A percentile compares a stretch with the other conserved stretches of the same genome.
Conservation (phyloP, 192 early-diverging fungal species). For the Coemansia sp. region DNA sequence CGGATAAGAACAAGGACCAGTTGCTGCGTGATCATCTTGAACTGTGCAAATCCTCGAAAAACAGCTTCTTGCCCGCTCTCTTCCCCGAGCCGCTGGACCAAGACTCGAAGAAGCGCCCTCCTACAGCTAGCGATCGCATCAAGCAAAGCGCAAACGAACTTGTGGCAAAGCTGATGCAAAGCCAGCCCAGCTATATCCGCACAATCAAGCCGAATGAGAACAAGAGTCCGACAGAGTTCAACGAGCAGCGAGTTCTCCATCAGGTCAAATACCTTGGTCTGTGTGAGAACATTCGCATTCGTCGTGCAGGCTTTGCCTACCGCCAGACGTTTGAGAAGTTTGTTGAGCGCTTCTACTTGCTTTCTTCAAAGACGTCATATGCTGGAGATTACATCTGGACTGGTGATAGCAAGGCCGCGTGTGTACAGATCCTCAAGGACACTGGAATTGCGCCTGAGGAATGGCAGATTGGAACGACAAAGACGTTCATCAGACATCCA, state of each 20-base stretch:
- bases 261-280: conserved; percentile 97
- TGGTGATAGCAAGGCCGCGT: conserved; percentile 71
- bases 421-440: conserved; percentile 79
- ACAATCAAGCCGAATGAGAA: conserved; percentile 98
- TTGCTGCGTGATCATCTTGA: conserved; percentile 90
- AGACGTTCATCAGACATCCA: conserved; percentile 94
- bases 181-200: conserved; percentile 93
- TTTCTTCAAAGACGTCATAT: conserved; percentile 76
- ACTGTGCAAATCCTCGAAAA: conserved; percentile 76
- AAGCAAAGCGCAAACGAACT: conserved; percentile 82
- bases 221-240: conserved; percentile 88
- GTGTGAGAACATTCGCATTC: conserved; percentile 95
- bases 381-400: conserved; percentile 83
- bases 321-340: conserved; percentile 90
- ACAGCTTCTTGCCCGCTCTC: conserved; percentile 72
- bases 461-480: conserved; percentile 95
- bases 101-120: conserved; percentile 92
- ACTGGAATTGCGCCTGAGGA: conserved; percentile 80
- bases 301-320: conserved; percentile 97
- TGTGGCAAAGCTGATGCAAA: conserved; percentile 92
- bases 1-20: conserved; percentile 97
- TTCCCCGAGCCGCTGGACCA: conserved; percentile 92
- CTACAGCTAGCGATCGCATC: conserved; percentile 96
- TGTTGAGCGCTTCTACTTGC: conserved; percentile 73
- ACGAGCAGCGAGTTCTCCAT: conserved; percentile 88